phyloP scores from a whole-genome alignment of 768 basidiomycete species.

The Mycena vulgaris region DNA sequence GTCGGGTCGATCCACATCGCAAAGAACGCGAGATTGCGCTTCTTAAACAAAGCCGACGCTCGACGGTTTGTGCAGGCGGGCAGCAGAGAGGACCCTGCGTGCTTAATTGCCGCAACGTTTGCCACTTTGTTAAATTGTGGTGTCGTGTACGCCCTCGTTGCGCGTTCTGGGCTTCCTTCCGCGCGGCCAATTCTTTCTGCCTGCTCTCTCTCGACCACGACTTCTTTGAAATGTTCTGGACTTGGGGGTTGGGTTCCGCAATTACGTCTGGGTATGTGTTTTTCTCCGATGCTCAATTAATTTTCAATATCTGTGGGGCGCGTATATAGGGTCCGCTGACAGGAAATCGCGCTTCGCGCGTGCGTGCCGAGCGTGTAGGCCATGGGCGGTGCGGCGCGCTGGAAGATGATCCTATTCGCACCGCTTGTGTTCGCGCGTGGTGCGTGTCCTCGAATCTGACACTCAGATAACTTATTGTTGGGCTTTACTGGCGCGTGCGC shows the following conservation, averaged over 20 bases:
- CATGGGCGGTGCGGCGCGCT: slow-evolving; percentile 70
- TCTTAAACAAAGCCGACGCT: no score
- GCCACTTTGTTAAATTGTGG: slow-evolving; percentile 74
- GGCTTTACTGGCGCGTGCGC: not conserved
- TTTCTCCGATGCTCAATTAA: slow-evolving; percentile 21
- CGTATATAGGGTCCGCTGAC: slow-evolving; percentile 86
- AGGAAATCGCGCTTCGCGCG: slow-evolving; percentile 92
- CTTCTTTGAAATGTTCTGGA: slow-evolving; percentile 58
- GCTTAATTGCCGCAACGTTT: slow-evolving; percentile 77
- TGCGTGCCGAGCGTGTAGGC: slow-evolving; percentile 87
- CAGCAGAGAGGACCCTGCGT: slow-evolving; percentile 83
- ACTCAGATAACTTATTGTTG: not conserved
- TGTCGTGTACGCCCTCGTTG: slow-evolving; percentile 51
- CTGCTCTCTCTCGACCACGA: slow-evolving; percentile 70
- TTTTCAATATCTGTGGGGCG: not conserved
- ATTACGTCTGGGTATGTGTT: slow-evolving; percentile 69
- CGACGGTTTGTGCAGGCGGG: slow-evolving; percentile 46
- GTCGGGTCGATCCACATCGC: no score
- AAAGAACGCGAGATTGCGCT: no score
- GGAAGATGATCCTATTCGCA: slow-evolving; percentile 80
- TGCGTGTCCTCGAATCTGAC: no score
- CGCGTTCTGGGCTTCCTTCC: slow-evolving; percentile 66
- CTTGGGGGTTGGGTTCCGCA: slow-evolving; percentile 79
- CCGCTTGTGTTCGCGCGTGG: slow-evolving; percentile 95
- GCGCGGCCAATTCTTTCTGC: slow-evolving; percentile 84